Percentiles rank a stretch among this genome's conserved stretches.
These are phyloP conservation scores for Grifola frondosa DNA, from an alignment of 1,284 basidiomycete species.

Conservation along the genomic window DNA sequence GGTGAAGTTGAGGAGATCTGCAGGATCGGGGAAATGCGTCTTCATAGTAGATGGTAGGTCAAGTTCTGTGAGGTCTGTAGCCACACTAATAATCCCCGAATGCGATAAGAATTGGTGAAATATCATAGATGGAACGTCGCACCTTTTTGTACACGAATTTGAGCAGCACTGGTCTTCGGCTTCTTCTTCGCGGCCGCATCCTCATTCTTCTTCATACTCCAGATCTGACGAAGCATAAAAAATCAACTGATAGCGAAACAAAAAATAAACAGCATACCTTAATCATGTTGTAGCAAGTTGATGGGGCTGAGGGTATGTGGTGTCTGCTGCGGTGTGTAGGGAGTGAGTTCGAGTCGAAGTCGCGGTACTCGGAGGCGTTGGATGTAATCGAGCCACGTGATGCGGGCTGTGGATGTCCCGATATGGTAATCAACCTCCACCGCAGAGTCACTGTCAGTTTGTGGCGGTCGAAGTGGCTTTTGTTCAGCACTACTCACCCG, in stretches of 20 bases:
- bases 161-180: slow-evolving; percentile 96
- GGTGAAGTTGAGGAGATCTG: slow-evolving; percentile 94
- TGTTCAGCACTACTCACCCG: too few relatives aligned
- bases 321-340: slow-evolving; percentile 11
- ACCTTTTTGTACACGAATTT: slow-evolving; percentile 99
- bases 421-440: too few relatives aligned
- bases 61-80: slow-evolving; percentile 90
- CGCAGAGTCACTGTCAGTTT: too few relatives aligned
- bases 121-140: slow-evolving; percentile 21
- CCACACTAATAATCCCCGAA: neutral
- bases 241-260: neutral
- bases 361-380: slow-evolving; percentile 2
- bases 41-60: slow-evolving; percentile 96
- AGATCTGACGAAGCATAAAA: slow-evolving; percentile 62
- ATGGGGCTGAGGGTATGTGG: slow-evolving; percentile 4
- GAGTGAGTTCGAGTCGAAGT: slow-evolving; percentile 19
- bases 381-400: slow-evolving; percentile 13
- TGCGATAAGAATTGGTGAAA: neutral
- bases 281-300: slow-evolving; percentile 43
- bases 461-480: too few relatives aligned
- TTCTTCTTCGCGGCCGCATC: slow-evolving; percentile 93
- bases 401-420: neutral
- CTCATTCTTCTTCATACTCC: slow-evolving; percentile 97
- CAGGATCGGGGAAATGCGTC: slow-evolving; percentile 88
- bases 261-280: slow-evolving; percentile 42